Conservation (phyloP, 1,284 basidiomycete species). For the Takashimella koratensis region DNA sequence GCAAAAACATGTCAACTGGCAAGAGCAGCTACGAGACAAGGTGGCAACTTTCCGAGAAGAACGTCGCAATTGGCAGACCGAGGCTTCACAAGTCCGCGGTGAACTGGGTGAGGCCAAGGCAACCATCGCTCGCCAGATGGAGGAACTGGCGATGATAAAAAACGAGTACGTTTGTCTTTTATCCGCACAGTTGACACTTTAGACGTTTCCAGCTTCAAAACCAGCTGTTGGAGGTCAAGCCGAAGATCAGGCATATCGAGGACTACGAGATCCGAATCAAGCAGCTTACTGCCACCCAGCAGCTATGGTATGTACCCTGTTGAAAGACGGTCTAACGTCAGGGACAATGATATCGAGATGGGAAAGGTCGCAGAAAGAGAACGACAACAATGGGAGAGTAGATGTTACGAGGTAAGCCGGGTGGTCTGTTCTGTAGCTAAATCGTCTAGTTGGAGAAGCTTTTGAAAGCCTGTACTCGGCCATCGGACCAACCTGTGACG, state of each 20-base stretch:
- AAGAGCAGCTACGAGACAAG: conserved; percentile 40
- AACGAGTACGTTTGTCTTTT: conserved; percentile 29
- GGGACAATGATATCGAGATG: conserved; percentile 30
- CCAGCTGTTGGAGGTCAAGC: conserved; percentile 33
- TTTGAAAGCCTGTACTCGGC: background rate
- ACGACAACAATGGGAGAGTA: conserved; percentile 11
- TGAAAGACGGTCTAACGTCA: conserved; percentile 6
- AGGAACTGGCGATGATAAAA: conserved; percentile 41
- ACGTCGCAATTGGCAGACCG: conserved; percentile 35
- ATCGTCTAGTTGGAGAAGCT: conserved; percentile 6
- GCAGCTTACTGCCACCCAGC: conserved; percentile 37
- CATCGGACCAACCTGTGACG: background rate
- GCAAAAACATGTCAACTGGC: conserved; percentile 44
- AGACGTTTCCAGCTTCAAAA: conserved; percentile 41
- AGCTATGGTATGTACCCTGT: conserved; percentile 30
- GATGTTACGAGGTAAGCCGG: conserved; percentile 24
- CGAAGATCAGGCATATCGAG: conserved; percentile 38
- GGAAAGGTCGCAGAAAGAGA: conserved; percentile 26
- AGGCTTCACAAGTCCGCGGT: conserved; percentile 28
- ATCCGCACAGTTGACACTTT: conserved; percentile 2
- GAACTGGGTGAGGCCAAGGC: conserved; percentile 31
- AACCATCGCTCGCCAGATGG: conserved; percentile 26
- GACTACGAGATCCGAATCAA: conserved; percentile 43
- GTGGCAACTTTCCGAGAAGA: conserved; percentile 38
- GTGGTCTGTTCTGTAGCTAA: conserved; percentile 11